These are phyloP conservation scores for Pythium vanterpoolii DNA, from an alignment of 352 stramenopile species.

Conservation along the genomic window DNA sequence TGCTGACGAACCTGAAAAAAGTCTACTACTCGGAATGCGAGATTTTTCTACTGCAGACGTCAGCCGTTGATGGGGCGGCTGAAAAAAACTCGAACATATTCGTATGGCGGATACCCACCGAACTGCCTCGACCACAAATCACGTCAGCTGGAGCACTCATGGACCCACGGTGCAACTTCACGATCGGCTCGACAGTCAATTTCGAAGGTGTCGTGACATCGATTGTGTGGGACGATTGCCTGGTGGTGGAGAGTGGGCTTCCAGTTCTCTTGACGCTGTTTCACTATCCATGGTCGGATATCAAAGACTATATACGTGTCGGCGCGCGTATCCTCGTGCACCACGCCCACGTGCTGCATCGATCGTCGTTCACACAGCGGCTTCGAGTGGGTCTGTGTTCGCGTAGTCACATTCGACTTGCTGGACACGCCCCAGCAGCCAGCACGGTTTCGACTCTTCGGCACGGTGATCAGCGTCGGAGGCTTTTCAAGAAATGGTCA, in stretches of 20 bases:
- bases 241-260: constrained; percentile 9
- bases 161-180: background rate
- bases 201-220: constrained; percentile 12
- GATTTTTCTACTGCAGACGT: constrained; percentile 56
- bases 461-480: background rate
- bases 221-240: constrained; percentile 25
- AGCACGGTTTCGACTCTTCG: background rate
- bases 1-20: constrained; percentile 65
- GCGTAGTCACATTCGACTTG: constrained; percentile 14
- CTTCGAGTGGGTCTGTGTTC: constrained; percentile 17
- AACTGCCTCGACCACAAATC: background rate
- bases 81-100: constrained; percentile 1
- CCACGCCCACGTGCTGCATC: constrained; percentile 14
- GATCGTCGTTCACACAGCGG: background rate
- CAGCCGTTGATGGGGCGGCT: background rate
- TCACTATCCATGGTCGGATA: constrained; percentile 17
- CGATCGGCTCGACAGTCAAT: background rate
- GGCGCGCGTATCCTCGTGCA: constrained; percentile 9
- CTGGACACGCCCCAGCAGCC: background rate
- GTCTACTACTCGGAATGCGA: constrained; percentile 57
- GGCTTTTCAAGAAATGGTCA: constrained; percentile 20
- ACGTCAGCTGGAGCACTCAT: background rate
- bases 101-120: background rate
- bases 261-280: constrained; percentile 11
- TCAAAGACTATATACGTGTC: constrained; percentile 10